Evolutionary conservation across 768 basidiomycete species (phyloP).

Genomic region (Collybia mongolica): DNA sequence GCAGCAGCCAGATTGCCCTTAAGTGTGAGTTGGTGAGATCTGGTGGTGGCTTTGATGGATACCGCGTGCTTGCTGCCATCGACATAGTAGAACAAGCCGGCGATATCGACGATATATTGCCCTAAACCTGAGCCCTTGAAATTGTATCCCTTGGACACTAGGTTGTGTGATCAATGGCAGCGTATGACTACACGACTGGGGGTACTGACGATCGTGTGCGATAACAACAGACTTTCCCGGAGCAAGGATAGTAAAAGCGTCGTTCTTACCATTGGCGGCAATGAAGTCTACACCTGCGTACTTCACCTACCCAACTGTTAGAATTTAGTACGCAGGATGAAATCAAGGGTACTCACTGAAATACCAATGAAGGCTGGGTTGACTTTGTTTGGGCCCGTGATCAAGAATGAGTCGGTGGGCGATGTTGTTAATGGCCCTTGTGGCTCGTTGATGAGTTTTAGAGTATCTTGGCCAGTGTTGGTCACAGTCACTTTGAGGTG

Average conservation of each 20-base stretch:
- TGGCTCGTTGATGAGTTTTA: constrained; percentile 30
- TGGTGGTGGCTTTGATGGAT: constrained; percentile 17
- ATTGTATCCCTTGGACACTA: constrained; percentile 27
- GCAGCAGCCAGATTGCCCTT: constrained; percentile 21
- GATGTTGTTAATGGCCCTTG: constrained; percentile 19
- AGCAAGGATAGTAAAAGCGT: constrained; percentile 23
- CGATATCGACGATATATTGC: too few species aligned
- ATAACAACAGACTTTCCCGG: neutral
- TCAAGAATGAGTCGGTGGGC: constrained; percentile 23
- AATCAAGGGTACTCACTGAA: constrained; percentile 20
- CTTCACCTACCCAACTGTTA: neutral
- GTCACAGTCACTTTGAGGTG: constrained; percentile 22
- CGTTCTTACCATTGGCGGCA: constrained; percentile 6
- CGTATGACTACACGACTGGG: too few species aligned
- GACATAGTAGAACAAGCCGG: too few species aligned
- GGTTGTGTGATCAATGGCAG: neutral
- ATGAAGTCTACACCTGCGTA: neutral
- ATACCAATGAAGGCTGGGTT: constrained; percentile 23
- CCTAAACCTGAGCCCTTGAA: constrained; percentile 22
- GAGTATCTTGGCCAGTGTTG: constrained; percentile 30
- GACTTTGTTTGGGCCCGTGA: constrained; percentile 17
- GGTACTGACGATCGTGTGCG: constrained; percentile 20
- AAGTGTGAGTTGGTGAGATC: constrained; percentile 21
- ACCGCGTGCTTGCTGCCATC: neutral
- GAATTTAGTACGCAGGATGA: neutral